phyloP scores from a whole-genome alignment of 306 rosid genomes.

The Dalbergia cultrata region DNA sequence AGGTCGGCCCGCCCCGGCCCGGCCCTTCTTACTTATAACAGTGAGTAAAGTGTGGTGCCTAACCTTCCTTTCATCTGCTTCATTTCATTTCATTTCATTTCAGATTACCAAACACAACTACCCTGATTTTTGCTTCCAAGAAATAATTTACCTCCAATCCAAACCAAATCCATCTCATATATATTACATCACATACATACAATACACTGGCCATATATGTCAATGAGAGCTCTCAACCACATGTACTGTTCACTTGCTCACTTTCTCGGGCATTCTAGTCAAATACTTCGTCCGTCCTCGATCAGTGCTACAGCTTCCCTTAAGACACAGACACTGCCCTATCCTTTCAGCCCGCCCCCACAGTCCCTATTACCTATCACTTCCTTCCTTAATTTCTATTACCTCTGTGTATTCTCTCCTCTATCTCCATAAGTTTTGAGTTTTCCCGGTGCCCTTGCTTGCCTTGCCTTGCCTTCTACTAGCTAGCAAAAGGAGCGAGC shows the following conservation, averaged over 20 bases:
- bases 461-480: too few relatives aligned
- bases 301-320: not conserved
- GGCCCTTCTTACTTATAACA: too few relatives aligned
- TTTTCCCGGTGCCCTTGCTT: too few relatives aligned
- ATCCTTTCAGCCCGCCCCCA: not conserved
- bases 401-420: too few relatives aligned
- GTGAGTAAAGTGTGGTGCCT: too few relatives aligned
- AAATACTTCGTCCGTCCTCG: constrained; percentile 26
- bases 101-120: constrained; percentile 39
- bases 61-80: too few relatives aligned
- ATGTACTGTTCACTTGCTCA: constrained; percentile 25
- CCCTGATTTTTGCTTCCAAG: not conserved
- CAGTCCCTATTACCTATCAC: not conserved
- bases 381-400: not conserved
- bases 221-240: constrained; percentile 10
- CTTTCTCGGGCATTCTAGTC: constrained; percentile 31
- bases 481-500: not conserved
- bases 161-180: not conserved
- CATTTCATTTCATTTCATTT: not conserved
- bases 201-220: not conserved
- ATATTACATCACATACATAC: too few relatives aligned
- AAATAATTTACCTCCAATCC: not conserved
- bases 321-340: not conserved
- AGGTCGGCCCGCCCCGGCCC: too few relatives aligned
- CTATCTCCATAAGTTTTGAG: too few relatives aligned